These are phyloP conservation scores for Combretum micranthum DNA, from an alignment of 345 rosid species.

Conservation along the genomic window DNA sequence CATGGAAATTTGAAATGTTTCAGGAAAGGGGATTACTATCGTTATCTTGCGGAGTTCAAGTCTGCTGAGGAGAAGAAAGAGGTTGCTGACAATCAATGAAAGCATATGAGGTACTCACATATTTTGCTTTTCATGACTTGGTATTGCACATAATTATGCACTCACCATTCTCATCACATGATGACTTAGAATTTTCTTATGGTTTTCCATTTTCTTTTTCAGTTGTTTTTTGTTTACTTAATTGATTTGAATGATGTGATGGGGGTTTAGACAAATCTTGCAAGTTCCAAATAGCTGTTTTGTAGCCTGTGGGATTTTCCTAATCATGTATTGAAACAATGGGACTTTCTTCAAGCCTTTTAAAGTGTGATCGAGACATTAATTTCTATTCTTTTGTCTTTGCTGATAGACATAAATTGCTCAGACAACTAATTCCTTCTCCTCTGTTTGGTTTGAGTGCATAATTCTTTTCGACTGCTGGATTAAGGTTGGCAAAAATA, in stretches of 20 bases:
- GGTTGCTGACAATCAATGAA: constrained; percentile 43
- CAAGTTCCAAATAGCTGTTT: too few relatives aligned
- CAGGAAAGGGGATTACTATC: constrained; percentile 59
- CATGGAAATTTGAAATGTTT: constrained; percentile 1
- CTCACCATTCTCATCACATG: neutral
- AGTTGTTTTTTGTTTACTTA: neutral
- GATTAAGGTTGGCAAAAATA: too few relatives aligned
- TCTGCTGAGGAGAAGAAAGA: constrained; percentile 33
- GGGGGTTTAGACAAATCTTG: too few relatives aligned
- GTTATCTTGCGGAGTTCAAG: constrained; percentile 54
- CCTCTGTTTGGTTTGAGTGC: too few relatives aligned
- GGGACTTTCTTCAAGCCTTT: too few relatives aligned
- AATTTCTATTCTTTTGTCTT: too few relatives aligned
- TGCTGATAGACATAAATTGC: too few relatives aligned
- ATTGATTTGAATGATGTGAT: neutral
- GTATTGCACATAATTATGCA: neutral
- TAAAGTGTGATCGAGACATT: too few relatives aligned
- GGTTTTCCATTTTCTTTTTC: neutral
- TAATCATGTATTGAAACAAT: too few relatives aligned
- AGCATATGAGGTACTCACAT: constrained; percentile 27
- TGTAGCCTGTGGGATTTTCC: too few relatives aligned
- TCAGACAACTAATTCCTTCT: too few relatives aligned
- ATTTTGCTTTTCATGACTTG: neutral
- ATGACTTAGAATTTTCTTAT: neutral
- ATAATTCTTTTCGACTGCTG: too few relatives aligned